These are phyloP conservation scores for Microsporum canis DNA, from an alignment of 2,329 filamentous ascomycete species.

Conservation along the genomic window DNA sequence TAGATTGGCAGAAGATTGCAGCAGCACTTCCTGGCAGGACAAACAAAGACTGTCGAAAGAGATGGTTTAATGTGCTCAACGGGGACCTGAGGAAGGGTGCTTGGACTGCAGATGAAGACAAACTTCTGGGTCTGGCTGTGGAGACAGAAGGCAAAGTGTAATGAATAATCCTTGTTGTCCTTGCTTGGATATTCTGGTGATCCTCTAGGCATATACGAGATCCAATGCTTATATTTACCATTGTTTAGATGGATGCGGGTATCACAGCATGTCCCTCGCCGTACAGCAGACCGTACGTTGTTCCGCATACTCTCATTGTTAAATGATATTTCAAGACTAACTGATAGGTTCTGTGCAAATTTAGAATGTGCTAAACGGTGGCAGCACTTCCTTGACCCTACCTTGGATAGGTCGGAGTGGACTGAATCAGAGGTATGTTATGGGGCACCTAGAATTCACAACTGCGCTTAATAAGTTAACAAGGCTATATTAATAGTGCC, in stretches of 20 bases:
- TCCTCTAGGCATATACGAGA: not conserved
- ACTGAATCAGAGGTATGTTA: not conserved
- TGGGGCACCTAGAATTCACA: not conserved
- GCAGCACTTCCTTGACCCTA: not conserved
- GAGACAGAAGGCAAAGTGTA: not conserved
- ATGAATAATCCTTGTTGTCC: not conserved
- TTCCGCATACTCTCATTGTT: not conserved
- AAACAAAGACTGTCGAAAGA: conserved; percentile 1
- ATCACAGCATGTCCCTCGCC: not conserved
- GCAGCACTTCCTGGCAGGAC: not conserved
- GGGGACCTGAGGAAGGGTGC: not conserved
- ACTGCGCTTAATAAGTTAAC: not conserved
- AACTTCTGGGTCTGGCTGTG: not conserved
- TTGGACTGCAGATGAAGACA: not conserved
- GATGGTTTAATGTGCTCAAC: not conserved
- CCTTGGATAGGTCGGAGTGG: not conserved
- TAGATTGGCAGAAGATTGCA: not conserved
- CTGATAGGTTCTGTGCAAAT: not conserved
- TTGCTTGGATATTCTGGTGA: not conserved
- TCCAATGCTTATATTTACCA: not conserved
- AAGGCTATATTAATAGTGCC: not conserved
- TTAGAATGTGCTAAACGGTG: conserved; percentile 1
- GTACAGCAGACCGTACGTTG: not conserved
- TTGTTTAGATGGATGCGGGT: not conserved
- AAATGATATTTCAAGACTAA: not conserved